Conservation (phyloP, 805 yeast species). For the Pichia ethanolica region DNA sequence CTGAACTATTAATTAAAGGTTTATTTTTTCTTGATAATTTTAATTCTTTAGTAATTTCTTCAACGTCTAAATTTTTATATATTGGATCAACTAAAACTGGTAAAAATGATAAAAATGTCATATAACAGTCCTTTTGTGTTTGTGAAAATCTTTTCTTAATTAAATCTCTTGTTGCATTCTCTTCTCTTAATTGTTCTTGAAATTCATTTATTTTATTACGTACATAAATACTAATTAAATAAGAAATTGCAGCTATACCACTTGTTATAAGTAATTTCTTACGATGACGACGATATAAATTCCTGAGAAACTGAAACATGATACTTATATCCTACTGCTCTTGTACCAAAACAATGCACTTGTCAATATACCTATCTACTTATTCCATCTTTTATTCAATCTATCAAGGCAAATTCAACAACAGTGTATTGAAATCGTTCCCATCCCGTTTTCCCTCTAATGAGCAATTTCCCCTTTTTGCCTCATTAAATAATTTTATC, state of each 20-base stretch:
- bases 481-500: too few relatives aligned
- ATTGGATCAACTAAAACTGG: conserved; percentile 70
- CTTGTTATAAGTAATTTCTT: conserved; percentile 36
- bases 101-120: conserved; percentile 73
- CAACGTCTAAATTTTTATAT: conserved; percentile 57
- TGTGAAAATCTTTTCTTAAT: conserved; percentile 80
- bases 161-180: conserved; percentile 55
- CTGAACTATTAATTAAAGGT: conserved; percentile 1
- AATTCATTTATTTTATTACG: conserved; percentile 39
- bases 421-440: too few relatives aligned
- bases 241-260: conserved; percentile 38
- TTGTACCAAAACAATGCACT: too few relatives aligned
- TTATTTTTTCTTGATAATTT: conserved; percentile 43
- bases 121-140: conserved; percentile 84
- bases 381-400: too few relatives aligned
- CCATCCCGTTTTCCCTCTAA: too few relatives aligned
- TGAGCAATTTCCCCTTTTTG: too few relatives aligned
- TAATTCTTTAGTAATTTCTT: conserved; percentile 60
- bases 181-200: conserved; percentile 46
- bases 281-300: conserved; percentile 37
- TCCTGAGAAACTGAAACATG: conserved; percentile 29
- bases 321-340: not conserved
- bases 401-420: too few relatives aligned
- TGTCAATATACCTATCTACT: too few relatives aligned
- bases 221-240: conserved; percentile 36